Evolutionary conservation across 23 red algal genomes (phyloP).

Genomic region (Chondrus crispus): DNA sequence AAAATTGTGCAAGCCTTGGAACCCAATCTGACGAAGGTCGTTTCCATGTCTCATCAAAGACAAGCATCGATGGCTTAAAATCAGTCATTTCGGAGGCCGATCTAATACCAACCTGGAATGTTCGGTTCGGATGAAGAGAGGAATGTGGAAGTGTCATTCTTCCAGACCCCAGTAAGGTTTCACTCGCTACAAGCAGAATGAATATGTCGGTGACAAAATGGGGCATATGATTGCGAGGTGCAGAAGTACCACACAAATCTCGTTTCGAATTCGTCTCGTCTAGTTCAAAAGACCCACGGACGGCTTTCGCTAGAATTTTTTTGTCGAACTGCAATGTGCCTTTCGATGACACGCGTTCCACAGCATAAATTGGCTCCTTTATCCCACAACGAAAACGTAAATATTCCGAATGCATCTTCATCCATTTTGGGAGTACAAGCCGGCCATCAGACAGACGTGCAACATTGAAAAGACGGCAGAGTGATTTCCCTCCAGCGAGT

Average conservation of each 20-base stretch:
- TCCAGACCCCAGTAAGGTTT: slow-evolving; percentile 50
- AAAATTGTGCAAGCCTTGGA: slow-evolving; percentile 37
- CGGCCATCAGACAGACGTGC: slow-evolving; percentile 26
- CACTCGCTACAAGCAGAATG: slow-evolving; percentile 33
- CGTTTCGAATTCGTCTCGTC: slow-evolving; percentile 15
- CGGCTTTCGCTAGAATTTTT: neutral
- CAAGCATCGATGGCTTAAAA: slow-evolving; percentile 29
- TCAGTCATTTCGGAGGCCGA: slow-evolving; percentile 6
- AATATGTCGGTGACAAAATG: slow-evolving; percentile 75
- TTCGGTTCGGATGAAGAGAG: neutral
- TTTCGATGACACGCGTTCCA: neutral
- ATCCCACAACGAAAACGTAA: slow-evolving; percentile 26
- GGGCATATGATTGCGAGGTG: slow-evolving; percentile 73
- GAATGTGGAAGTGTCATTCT: neutral
- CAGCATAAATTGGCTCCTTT: slow-evolving; percentile 17
- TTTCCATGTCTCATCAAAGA: slow-evolving; percentile 15
- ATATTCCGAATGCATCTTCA: slow-evolving; percentile 24
- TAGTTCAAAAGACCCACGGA: neutral
- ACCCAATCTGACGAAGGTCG: slow-evolving; percentile 32
- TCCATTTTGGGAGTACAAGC: slow-evolving; percentile 60
- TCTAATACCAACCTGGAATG: neutral
- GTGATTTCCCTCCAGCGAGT: slow-evolving; percentile 27
- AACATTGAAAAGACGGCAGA: slow-evolving; percentile 58
- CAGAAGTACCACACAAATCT: slow-evolving; percentile 39
- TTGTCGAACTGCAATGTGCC: neutral